Evolutionary conservation across 441 rosid species (phyloP), one percentile per base, ranked within the genome.

Genomic region (Sinapis alba): DNA sequence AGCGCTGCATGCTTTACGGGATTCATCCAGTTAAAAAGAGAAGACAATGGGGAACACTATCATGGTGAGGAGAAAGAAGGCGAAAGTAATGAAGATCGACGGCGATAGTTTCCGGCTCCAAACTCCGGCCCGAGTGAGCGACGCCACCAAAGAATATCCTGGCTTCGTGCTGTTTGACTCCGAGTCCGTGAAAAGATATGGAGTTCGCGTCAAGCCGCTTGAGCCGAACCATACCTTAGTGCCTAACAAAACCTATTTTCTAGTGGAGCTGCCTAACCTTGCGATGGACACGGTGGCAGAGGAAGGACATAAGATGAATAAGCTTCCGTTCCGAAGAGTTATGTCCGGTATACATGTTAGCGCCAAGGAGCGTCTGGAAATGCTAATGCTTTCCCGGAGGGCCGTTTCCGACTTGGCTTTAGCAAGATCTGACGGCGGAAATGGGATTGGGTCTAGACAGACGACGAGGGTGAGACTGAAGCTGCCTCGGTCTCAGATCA

Each of bases 361-460:
- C 21, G 91, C 91, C 10, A 83, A 84, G 80, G 91, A 87, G 67
- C 67, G 88, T 77, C 73, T 86, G 9, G 89, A 85, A 50, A 72
- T 73, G 54, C 64, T 87, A 68, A 81, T 83, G 89, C 69, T 87
- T 27, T 81, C 88, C 0, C 71, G 89, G 76, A 78, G 87, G 68
- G 41, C 89, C 2, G 83, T 62, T 4, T 85, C 89, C 0, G 88
- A 85, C 71, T 65, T 87, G 10, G 7, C 85, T 5, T 2, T 50
- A 3, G 81, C 64, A 2, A 62, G 80, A 51, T 75, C 71, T 0
- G 13, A 68, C 5, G 5, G 68, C 8, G 47, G 67, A 21, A 80
- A 45, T 30, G 65, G 15, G n/a, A 12, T 15, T 60, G 43, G 24
- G 8, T 8, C n/a, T 53, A 27, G 47, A 19, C 7, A 50, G 5